These are phyloP conservation scores for Pyrenophora teres DNA, from an alignment of 2,329 filamentous ascomycete genomes.

Conservation along the genomic window DNA sequence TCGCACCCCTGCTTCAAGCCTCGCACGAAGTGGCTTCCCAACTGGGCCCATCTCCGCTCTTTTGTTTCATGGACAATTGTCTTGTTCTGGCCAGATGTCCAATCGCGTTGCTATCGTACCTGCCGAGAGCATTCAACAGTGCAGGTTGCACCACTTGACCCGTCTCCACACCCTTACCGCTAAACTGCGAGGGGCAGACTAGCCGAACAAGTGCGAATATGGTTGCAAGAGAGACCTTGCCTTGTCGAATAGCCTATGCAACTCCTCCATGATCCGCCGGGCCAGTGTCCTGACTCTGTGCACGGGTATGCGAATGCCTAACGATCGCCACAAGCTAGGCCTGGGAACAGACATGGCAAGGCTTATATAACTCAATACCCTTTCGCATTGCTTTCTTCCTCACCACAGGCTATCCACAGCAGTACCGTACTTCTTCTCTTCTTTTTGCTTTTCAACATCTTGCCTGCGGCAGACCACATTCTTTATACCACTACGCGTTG, in stretches of 20 bases:
- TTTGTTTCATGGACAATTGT: slow-evolving; percentile 41
- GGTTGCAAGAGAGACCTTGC: slow-evolving; percentile 30
- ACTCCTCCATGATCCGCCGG: slow-evolving; percentile 33
- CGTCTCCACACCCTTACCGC: slow-evolving; percentile 22
- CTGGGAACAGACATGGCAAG: slow-evolving; percentile 17
- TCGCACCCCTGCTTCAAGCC: slow-evolving; percentile 24
- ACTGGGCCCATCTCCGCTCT: slow-evolving; percentile 25
- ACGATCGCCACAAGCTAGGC: slow-evolving; percentile 25
- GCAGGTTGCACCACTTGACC: slow-evolving; percentile 29
- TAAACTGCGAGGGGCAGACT: slow-evolving; percentile 30
- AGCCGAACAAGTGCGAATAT: slow-evolving; percentile 26
- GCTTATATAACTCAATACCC: slow-evolving; percentile 29
- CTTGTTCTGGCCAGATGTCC: slow-evolving; percentile 23
- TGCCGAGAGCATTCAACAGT: slow-evolving; percentile 27
- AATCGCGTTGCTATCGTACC: slow-evolving; percentile 33
- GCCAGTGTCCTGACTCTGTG: slow-evolving; percentile 26
- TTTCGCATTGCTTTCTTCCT: slow-evolving; percentile 27
- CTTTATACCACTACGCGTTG: slow-evolving; percentile 30
- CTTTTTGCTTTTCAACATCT: slow-evolving; percentile 27
- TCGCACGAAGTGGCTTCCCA: slow-evolving; percentile 20
- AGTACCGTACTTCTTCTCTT: slow-evolving; percentile 28
- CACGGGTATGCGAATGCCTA: slow-evolving; percentile 18
- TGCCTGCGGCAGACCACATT: slow-evolving; percentile 47
- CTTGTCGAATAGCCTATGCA: slow-evolving; percentile 35
- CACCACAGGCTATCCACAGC: slow-evolving; percentile 31